Evolutionary conservation across 2,329 filamentous ascomycete species (phyloP), one percentile per base, ranked within the genome.

Genomic region (Lomentospora prolificans): DNA sequence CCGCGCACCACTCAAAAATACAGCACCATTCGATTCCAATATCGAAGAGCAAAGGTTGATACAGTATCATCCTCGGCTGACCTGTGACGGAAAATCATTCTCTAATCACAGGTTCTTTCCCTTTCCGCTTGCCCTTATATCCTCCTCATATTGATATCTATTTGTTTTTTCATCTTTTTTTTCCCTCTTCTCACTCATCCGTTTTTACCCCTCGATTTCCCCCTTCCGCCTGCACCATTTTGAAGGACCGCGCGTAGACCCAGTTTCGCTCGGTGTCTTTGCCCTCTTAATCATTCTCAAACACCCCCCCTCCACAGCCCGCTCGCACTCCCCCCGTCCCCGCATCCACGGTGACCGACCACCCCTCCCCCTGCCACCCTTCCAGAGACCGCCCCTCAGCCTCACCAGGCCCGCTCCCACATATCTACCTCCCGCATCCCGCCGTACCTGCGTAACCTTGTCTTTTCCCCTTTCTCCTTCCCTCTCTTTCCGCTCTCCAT

Each of bases 201-300:
- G 51, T 41, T 54, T 44, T 53, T n/a, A 52, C 28, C 27, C 53
- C 53, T 55, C 44, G 51, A 54, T 54, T 41, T 28, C 31, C 24
- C 9, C 36, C 39, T 53, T 50, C 48, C 51, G 55, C 33, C 44
- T 57, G 55, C 50, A 50, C 55, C 53, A 51, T 56, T 55, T 51
- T 39, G 50, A 51, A 36, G 54, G 27, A 55, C 57, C 53, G 44
- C 52, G 44, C 48, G 31, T 25, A 27, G 28, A 57, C 53, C 30
- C 55, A 39, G 41, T 17, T 24, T 27, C 50, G 39, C 50, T 33
- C 27, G 17, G 17, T 56, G 48, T 50, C 27, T 22, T 44, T 44
- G 41, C 58, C 41, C 48, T 61, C 60, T 60, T 60, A 64, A 63
- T 63, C 60, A 61, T 62, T 65, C 60, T 61, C 63, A 66, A 64